Evolutionary conservation across 768 basidiomycete species (phyloP), one percentile per base, ranked within the genome.

Genomic region (Tricholoma flavovirens): DNA sequence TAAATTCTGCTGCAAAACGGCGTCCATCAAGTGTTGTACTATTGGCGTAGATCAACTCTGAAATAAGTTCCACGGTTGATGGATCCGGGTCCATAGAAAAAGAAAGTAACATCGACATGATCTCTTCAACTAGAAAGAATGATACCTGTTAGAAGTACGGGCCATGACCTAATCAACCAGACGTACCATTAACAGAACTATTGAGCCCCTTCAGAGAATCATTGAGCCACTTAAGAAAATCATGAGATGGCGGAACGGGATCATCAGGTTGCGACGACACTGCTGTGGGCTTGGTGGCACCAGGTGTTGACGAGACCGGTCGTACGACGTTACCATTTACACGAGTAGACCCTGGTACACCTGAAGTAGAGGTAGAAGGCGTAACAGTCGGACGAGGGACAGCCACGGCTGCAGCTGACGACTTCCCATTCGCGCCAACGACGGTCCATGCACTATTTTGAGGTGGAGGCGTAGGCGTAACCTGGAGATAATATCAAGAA

Each of bases 1-100:
- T 83, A 64, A 92, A 99, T 61, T 98, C 95, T 11, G 90, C 80
- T 3, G 97, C 95, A 66, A 98, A 99, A 35, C 96, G 84, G 51
- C 95, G 81, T 5, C 97, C 97, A 66, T 98, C 94, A 51, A 99
- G 82, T 2, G 91, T 98, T 19, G 93, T 90, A 61, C 93, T 96
- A 66, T 90, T 94, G 53, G 88, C 86, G 66, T 98, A 99, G 58
- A 98, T 94, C 42, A 90, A 79, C 68, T 98, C 97, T 21, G 91
- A 90, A 61, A 99, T 98, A 67, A 97, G 87, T 72, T 99, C 97
- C 43, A 84, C 73, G 0, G 89, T 92, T 14, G 83, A 84, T 62
- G 83, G 74, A 63, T 89, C 90, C 17, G 88, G 90, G 60, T 98
- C 94, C 51, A 98, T 71, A 3, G 96, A 90, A 77, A 99, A 98